Evolutionary conservation across 495 filamentous ascomycete genomes (phyloP).

Genomic region (Ascobolus immersus): DNA sequence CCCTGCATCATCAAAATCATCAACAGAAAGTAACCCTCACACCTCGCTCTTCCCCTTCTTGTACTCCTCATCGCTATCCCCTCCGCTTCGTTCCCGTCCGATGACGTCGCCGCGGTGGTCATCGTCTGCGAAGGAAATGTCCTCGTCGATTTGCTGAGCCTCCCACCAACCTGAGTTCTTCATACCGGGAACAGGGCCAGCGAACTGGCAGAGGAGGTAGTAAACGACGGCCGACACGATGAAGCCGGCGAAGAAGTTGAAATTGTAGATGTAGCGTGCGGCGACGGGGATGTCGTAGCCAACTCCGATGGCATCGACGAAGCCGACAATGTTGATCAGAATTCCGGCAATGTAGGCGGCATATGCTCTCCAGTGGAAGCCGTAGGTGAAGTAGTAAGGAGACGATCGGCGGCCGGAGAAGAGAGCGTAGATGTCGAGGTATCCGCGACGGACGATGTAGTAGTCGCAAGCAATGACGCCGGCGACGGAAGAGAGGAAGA

Average conservation of each 20-base stretch:
- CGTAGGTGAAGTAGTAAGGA: conserved; percentile 48
- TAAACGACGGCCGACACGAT: conserved; percentile 44
- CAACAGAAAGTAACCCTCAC: too few species aligned
- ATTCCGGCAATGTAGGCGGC: conserved; percentile 63
- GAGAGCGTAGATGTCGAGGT: conserved; percentile 50
- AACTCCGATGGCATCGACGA: conserved; percentile 51
- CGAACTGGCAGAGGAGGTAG: conserved; percentile 35
- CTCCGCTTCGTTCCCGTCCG: too few species aligned
- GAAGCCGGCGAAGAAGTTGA: conserved; percentile 77
- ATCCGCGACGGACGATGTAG: conserved; percentile 66
- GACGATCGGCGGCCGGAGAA: conserved; percentile 42
- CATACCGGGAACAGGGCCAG: too few species aligned
- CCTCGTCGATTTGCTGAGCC: too few species aligned
- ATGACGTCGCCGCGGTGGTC: too few species aligned
- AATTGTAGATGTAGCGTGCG: conserved; percentile 63
- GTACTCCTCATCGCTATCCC: too few species aligned
- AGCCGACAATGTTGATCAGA: conserved; percentile 78
- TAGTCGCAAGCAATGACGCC: conserved; percentile 80
- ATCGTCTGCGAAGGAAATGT: too few species aligned
- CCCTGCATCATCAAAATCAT: too few species aligned
- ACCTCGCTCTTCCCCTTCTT: too few species aligned
- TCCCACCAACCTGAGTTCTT: too few species aligned
- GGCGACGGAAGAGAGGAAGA: conserved; percentile 80
- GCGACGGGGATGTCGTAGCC: conserved; percentile 34
- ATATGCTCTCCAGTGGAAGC: conserved; percentile 65